Conservation (phyloP, 352 stramenopile species). For the Thalassiosira livingstoniorum region DNA sequence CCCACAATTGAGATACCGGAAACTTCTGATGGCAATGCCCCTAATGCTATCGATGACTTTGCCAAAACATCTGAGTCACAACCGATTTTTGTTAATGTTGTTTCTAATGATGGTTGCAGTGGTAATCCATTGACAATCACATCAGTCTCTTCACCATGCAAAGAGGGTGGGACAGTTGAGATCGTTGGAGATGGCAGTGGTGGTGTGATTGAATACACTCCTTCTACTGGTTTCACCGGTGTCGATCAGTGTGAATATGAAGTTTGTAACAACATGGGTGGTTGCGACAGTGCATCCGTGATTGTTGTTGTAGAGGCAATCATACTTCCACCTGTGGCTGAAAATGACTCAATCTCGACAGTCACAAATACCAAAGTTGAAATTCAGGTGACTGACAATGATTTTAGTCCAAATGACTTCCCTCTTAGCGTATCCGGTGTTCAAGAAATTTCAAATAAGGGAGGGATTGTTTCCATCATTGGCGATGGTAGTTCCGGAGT, state of each 20-base stretch:
- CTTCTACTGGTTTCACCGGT: constrained; percentile 1
- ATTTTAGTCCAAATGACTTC: constrained; percentile 23
- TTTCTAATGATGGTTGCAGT: constrained; percentile 10
- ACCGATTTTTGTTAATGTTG: constrained; percentile 29
- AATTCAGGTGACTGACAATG: constrained; percentile 27
- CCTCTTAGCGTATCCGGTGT: constrained; percentile 10
- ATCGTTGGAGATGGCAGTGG: constrained; percentile 24
- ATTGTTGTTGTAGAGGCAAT: constrained; percentile 10
- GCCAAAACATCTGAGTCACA: constrained; percentile 10
- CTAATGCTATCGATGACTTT: constrained; percentile 9
- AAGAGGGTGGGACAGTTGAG: constrained; percentile 13
- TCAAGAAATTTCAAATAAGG: constrained; percentile 1
- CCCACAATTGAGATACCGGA: background rate
- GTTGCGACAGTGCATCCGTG: constrained; percentile 4
- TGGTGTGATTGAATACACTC: constrained; percentile 30
- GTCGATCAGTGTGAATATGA: constrained; percentile 23
- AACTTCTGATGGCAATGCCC: background rate
- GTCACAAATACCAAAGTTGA: constrained; percentile 6
- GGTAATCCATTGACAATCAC: constrained; percentile 15
- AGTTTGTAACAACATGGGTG: constrained; percentile 13
- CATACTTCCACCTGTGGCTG: background rate
- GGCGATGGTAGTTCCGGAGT: background rate
- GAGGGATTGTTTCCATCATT: constrained; percentile 11
- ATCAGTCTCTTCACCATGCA: constrained; percentile 4
- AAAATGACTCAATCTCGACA: constrained; percentile 16